Conservation (phyloP, 2,329 filamentous ascomycete species). For the Colletotrichum eleusines region DNA sequence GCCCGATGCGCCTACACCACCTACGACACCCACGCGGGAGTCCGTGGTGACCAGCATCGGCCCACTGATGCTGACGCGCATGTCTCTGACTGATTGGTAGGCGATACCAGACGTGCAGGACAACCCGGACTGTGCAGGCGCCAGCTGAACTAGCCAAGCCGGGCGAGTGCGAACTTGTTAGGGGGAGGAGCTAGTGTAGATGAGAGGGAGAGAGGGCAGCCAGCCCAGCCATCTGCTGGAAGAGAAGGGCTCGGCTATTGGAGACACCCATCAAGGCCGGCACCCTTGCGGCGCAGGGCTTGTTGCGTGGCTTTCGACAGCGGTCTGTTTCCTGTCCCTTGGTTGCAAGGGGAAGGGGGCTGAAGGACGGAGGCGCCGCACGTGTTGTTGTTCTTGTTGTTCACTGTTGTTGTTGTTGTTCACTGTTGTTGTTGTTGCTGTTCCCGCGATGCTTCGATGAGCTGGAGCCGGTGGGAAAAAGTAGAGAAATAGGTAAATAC, state of each 20-base stretch:
- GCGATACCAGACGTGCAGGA: conserved; percentile 11
- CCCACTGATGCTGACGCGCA: conserved; percentile 1
- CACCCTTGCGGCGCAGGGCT: conserved; percentile 19
- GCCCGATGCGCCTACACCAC: no score
- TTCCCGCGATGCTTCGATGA: conserved; percentile 7
- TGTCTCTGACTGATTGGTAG: conserved; percentile 11
- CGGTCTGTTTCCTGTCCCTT: conserved; percentile 6
- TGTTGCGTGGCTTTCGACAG: conserved; percentile 1
- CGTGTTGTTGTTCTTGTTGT: no score
- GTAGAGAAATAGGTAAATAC: no score
- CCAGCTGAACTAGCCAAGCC: conserved; percentile 11
- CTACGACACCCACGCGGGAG: conserved; percentile 2
- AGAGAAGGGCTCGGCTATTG: conserved; percentile 10
- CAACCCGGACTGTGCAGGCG: conserved; percentile 19
- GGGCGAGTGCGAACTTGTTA: no score
- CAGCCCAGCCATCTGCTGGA: conserved; percentile 6
- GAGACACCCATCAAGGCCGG: conserved; percentile 17
- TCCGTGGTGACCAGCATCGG: conserved; percentile 3
- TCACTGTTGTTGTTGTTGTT: no score
- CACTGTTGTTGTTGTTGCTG: neutral
- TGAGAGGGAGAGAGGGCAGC: neutral
- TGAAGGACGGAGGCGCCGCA: neutral
- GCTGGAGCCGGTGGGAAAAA: conserved; percentile 11
- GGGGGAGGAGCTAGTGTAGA: no score
- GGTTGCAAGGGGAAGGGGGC: conserved; percentile 5